These are phyloP conservation scores for Stentor roeselii DNA, from an alignment of 73 alveolate genomes.

Conservation along the genomic window DNA sequence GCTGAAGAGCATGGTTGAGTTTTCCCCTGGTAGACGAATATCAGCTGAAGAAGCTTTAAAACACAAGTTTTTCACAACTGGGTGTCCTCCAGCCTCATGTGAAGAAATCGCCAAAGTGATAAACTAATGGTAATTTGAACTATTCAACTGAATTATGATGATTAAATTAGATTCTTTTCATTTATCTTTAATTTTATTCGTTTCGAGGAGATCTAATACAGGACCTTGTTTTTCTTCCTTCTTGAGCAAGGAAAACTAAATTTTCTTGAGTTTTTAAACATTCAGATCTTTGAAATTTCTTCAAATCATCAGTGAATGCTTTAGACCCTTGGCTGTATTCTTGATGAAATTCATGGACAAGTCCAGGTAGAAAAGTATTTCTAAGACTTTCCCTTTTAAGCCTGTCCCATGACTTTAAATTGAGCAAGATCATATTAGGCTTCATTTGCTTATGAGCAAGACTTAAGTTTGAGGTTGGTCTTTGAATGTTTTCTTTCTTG, in stretches of 20 bases:
- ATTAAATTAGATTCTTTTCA: background rate
- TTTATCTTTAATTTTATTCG: background rate
- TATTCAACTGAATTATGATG: background rate
- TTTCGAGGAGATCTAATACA: background rate
- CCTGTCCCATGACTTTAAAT: background rate
- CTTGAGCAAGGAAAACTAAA: background rate
- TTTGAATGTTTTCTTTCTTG: no score
- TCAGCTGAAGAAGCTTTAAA: slow-evolving; percentile 42
- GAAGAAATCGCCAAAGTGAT: background rate
- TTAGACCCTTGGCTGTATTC: background rate
- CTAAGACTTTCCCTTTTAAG: background rate
- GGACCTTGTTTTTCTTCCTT: background rate
- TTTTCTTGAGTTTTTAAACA: background rate
- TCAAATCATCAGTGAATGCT: background rate
- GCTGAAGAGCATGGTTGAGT: slow-evolving; percentile 33
- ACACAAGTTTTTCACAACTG: slow-evolving; percentile 47
- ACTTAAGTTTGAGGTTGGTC: background rate
- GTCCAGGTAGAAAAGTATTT: background rate
- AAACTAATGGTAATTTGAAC: background rate
- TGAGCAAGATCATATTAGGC: no score
- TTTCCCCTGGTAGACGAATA: slow-evolving; percentile 43
- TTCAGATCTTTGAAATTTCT: background rate
- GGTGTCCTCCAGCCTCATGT: background rate
- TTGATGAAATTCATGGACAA: background rate
- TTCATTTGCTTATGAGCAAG: background rate